phyloP scores from a whole-genome alignment of 306 rosid species.

The Elaeagnus macrophylla region DNA sequence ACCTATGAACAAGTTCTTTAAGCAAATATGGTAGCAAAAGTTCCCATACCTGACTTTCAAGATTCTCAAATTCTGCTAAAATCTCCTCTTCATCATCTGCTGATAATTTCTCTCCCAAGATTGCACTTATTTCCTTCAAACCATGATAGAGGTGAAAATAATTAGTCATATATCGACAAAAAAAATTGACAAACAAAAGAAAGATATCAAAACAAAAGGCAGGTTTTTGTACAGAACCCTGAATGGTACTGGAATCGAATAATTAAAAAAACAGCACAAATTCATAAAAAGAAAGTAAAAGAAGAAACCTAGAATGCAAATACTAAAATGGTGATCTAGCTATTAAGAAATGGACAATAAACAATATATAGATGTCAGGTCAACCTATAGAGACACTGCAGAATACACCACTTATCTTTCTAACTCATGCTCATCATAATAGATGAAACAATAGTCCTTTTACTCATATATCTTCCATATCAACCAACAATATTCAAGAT shows the following conservation, averaged over 20 bases:
- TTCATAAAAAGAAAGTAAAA: not conserved
- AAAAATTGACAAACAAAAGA: not conserved
- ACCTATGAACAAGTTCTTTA: too few species aligned
- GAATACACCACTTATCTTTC: not conserved
- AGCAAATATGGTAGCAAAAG: not conserved
- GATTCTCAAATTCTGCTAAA: conserved; percentile 72
- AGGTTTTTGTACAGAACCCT: not conserved
- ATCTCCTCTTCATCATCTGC: conserved; percentile 89
- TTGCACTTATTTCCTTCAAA: conserved; percentile 74
- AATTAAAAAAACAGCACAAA: not conserved
- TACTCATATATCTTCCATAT: not conserved
- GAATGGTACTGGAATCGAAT: not conserved
- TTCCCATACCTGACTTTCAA: conserved; percentile 67
- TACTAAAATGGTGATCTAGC: not conserved
- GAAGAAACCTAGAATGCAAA: too few species aligned
- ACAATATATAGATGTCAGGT: not conserved
- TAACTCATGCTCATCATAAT: too few species aligned
- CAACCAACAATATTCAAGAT: too few species aligned
- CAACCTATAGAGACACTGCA: not conserved
- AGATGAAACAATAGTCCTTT: not conserved
- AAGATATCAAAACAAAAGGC: not conserved
- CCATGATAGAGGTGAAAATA: conserved; percentile 15
- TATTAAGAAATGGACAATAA: not conserved
- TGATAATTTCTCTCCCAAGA: conserved; percentile 85
- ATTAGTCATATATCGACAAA: not conserved